These are phyloP conservation scores for Saccharomycopsis amapae DNA, from an alignment of 805 yeast genomes.

Conservation along the genomic window DNA sequence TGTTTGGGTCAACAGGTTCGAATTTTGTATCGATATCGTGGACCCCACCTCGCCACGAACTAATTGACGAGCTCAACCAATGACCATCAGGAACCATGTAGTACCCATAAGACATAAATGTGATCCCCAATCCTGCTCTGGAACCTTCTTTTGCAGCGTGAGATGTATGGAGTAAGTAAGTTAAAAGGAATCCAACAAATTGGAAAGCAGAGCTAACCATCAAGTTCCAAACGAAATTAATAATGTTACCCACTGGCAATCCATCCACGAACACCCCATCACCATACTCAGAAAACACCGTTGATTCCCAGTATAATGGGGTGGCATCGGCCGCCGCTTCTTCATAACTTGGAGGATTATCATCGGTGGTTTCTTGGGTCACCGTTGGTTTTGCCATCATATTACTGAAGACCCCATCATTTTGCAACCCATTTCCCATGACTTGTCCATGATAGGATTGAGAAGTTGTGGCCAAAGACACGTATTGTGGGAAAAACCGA, in stretches of 20 bases:
- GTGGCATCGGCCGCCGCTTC: conserved; percentile 92
- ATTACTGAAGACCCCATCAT: conserved; percentile 92
- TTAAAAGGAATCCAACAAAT: conserved; percentile 84
- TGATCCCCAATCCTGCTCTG: conserved; percentile 82
- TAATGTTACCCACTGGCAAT: conserved; percentile 87
- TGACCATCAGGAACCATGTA: conserved; percentile 42
- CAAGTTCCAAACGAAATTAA: conserved; percentile 84
- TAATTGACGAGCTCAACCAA: conserved; percentile 24
- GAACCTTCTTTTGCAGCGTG: conserved; percentile 97
- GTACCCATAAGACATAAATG: conserved; percentile 67
- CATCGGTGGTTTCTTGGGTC: conserved; percentile 30
- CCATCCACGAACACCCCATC: conserved; percentile 95
- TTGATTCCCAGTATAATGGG: conserved; percentile 95
- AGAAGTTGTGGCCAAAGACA: background rate
- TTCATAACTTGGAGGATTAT: conserved; percentile 79
- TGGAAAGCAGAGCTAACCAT: conserved; percentile 89
- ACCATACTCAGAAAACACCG: conserved; percentile 68
- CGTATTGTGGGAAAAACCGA: conserved; percentile 12
- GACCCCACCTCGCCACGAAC: conserved; percentile 21
- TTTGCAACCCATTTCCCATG: conserved; percentile 32
- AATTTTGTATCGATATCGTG: conserved; percentile 31
- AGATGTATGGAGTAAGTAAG: conserved; percentile 87
- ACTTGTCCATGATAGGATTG: conserved; percentile 18
- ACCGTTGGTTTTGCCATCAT: conserved; percentile 72
- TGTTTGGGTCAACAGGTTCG: conserved; percentile 52